Percentiles rank a stretch among this genome's conserved stretches.
phyloP scores from a whole-genome alignment of 345 rosid genomes.

The Syzygium jambos region DNA sequence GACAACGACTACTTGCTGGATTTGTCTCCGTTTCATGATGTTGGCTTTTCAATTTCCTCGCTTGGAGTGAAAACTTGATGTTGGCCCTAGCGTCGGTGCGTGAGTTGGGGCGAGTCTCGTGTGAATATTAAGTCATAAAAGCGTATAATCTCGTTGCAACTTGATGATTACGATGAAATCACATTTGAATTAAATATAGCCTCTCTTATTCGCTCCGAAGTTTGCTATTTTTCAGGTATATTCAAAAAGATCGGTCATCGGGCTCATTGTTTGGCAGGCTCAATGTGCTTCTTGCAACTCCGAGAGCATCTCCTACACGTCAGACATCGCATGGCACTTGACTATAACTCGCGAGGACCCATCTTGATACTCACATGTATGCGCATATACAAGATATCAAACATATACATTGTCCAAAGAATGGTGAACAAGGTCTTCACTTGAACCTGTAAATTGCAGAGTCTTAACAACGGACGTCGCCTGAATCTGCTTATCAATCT shows the following conservation, averaged over 20 bases:
- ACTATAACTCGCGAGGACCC: background rate
- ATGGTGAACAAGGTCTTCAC: background rate
- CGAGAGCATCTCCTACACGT: background rate
- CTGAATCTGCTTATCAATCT: background rate
- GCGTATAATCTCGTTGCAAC: background rate
- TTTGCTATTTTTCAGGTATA: background rate
- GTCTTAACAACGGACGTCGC: background rate
- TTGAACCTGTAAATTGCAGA: background rate
- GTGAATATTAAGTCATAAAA: background rate
- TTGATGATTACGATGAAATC: background rate
- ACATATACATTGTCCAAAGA: background rate
- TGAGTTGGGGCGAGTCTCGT: fast-evolving
- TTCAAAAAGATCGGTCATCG: background rate
- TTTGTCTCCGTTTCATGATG: background rate
- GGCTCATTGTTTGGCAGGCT: background rate
- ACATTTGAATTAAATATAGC: background rate
- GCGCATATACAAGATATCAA: background rate
- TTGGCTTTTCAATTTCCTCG: background rate
- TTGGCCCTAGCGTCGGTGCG: background rate
- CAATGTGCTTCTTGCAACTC: background rate
- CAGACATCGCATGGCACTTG: background rate
- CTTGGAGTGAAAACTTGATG: background rate
- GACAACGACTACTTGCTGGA: background rate
- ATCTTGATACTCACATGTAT: background rate
- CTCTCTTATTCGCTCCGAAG: background rate